Evolutionary conservation across 139 green algal species (phyloP), one percentile per base, ranked within the genome.

Genomic region (Haematococcus lacustris): DNA sequence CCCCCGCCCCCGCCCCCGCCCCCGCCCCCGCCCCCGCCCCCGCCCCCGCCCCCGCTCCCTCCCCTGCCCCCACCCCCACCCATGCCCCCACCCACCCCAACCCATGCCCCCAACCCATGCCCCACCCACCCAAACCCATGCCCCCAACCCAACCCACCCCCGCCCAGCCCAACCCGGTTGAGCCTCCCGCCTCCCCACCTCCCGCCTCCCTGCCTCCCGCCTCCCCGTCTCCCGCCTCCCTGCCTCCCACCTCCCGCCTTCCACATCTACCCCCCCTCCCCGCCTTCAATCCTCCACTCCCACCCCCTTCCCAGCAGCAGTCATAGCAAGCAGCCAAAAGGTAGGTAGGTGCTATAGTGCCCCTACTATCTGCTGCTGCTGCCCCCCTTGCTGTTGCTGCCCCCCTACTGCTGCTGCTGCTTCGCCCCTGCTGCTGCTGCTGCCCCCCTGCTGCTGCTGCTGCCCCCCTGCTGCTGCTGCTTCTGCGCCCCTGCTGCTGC

Each of bases 301-400:
- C 43, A 9, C 53, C 26, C 23, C 4, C 53, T 26, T 35, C 4
- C 6, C 51, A 74, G 66, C 71, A 35, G 68, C 74, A 51, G 41
- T 80, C 59, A 32, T 70, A 2, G 28, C 63, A 9, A 97, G n/a
- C n/a, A n/a, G n/a, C n/a, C n/a, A n/a, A n/a, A n/a, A n/a, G n/a
- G n/a, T n/a, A n/a, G n/a, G n/a, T n/a, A n/a, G n/a, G n/a, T n/a
- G n/a, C n/a, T n/a, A n/a, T n/a, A n/a, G n/a, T n/a, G n/a, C n/a
- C n/a, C n/a, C n/a, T n/a, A n/a, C n/a, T n/a, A n/a, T n/a, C n/a
- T n/a, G n/a, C n/a, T n/a, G n/a, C n/a, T 79, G 51, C 80, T 83
- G 30, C 93, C 80, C 28, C 97, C 79, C 73, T 97, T 91, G 39
- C n/a, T n/a, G n/a, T n/a, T n/a, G n/a, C n/a, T n/a, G 88, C 73